Evolutionary conservation across 768 basidiomycete genomes (phyloP).

Genomic region (Chalciporus pseudorubinellus): DNA sequence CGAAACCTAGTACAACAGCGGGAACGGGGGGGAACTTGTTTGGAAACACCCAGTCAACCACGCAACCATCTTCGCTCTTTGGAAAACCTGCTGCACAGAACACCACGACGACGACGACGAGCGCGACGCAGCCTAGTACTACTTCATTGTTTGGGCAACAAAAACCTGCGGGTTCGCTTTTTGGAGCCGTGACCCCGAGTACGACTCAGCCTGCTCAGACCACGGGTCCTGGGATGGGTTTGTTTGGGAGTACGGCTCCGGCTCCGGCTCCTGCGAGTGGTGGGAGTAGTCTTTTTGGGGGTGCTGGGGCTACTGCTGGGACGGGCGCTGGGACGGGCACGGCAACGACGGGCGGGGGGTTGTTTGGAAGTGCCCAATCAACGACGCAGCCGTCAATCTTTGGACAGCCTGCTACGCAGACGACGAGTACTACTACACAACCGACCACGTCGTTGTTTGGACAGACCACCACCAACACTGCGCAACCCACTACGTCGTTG

Average conservation of each 20-base stretch:
- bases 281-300: background rate
- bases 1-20: conserved; percentile 21
- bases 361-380: background rate
- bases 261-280: background rate
- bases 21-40: conserved; percentile 22
- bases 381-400: conserved; percentile 32
- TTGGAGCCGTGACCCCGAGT: background rate
- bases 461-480: conserved; percentile 5
- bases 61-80: conserved; percentile 28
- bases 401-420: conserved; percentile 23
- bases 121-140: conserved; percentile 12
- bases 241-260: conserved; percentile 21
- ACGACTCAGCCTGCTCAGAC: conserved; percentile 1
- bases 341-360: background rate
- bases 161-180: background rate
- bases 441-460: conserved; percentile 20
- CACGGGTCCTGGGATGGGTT: conserved; percentile 12
- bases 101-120: conserved; percentile 13
- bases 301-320: background rate
- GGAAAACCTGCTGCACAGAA: conserved; percentile 21
- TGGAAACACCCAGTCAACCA: conserved; percentile 12
- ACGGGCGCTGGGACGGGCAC: conserved; percentile 18
- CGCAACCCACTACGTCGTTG: background rate
- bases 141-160: background rate
- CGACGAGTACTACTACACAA: conserved; percentile 11